Conservation (phyloP, 371 early-diverging fungal genomes). For the Cokeromyces recurvatus region DNA sequence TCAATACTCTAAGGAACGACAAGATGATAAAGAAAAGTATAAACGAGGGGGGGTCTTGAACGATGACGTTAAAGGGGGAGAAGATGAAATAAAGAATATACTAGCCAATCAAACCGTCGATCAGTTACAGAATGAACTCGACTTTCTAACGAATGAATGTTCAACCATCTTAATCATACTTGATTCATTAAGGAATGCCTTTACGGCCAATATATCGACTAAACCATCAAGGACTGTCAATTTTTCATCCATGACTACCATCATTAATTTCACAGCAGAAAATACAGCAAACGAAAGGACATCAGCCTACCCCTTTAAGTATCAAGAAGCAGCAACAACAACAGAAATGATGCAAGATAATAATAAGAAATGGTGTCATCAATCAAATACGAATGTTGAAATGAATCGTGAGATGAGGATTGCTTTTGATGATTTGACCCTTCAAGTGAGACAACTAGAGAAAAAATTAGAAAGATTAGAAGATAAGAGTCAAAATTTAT, state of each 20-base stretch:
- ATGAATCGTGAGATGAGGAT: slow-evolving; percentile 25
- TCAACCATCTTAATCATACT: slow-evolving; percentile 18
- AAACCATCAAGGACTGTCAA: no score
- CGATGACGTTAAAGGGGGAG: no score
- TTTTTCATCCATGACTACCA: no score
- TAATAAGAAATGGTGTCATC: not conserved
- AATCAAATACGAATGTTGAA: slow-evolving; percentile 7
- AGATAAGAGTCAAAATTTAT: slow-evolving; percentile 6
- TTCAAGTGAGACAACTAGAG: slow-evolving; percentile 30
- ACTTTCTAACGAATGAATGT: slow-evolving; percentile 20
- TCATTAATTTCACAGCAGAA: not conserved
- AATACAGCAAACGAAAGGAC: not conserved
- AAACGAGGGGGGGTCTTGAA: no score
- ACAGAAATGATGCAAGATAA: no score
- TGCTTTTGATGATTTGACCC: slow-evolving; percentile 29
- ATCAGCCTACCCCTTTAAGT: not conserved
- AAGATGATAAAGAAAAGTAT: no score
- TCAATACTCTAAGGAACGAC: no score
- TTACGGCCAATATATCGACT: slow-evolving; percentile 8
- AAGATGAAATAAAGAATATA: no score
- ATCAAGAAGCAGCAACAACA: no score
- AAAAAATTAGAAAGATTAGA: slow-evolving; percentile 28
- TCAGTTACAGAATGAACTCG: slow-evolving; percentile 17
- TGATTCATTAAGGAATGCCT: slow-evolving; percentile 21
- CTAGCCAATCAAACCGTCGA: no score